phyloP scores from a whole-genome alignment of 805 yeast genomes.

The Starmerella floricola region DNA sequence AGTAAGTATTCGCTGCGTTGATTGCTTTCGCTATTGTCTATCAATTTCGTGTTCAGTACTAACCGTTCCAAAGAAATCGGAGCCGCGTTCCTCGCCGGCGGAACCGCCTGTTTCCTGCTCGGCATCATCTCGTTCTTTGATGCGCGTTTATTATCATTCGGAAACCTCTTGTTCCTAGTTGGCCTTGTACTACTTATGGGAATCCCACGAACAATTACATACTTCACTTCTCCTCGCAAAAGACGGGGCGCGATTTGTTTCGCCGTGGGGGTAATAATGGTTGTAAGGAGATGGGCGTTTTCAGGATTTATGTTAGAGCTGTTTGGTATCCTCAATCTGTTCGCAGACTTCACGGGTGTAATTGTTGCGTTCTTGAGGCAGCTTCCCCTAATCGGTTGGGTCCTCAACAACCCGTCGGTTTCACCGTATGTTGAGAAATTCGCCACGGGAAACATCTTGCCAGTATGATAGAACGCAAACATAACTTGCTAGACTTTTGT shows the following conservation, averaged over 20 bases:
- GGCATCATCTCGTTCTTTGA: constrained; percentile 84
- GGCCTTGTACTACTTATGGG: constrained; percentile 84
- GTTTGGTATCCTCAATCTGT: constrained; percentile 77
- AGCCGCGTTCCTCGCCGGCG: constrained; percentile 71
- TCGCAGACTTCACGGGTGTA: constrained; percentile 89
- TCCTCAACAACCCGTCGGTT: constrained; percentile 64
- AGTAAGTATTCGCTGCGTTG: constrained; percentile 28
- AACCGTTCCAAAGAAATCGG: constrained; percentile 53
- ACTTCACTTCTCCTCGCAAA: constrained; percentile 78
- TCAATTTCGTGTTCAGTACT: background rate
- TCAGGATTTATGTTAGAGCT: constrained; percentile 75
- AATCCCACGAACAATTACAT: constrained; percentile 63
- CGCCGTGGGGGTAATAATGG: constrained; percentile 58
- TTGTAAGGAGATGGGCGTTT: constrained; percentile 64
- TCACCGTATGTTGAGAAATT: constrained; percentile 61
- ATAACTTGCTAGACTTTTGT: background rate
- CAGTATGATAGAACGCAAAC: constrained; percentile 35
- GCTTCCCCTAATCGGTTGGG: constrained; percentile 75
- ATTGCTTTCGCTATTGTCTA: constrained; percentile 7
- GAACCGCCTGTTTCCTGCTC: constrained; percentile 60
- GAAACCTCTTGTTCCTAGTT: constrained; percentile 66
- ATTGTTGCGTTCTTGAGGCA: constrained; percentile 77
- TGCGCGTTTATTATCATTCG: constrained; percentile 76
- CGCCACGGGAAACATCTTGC: constrained; percentile 58
- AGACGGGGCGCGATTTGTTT: constrained; percentile 79